Base-by-base conservation (phyloP, 202 grass and related monocot species). In the Digitaria exilis region DNA sequence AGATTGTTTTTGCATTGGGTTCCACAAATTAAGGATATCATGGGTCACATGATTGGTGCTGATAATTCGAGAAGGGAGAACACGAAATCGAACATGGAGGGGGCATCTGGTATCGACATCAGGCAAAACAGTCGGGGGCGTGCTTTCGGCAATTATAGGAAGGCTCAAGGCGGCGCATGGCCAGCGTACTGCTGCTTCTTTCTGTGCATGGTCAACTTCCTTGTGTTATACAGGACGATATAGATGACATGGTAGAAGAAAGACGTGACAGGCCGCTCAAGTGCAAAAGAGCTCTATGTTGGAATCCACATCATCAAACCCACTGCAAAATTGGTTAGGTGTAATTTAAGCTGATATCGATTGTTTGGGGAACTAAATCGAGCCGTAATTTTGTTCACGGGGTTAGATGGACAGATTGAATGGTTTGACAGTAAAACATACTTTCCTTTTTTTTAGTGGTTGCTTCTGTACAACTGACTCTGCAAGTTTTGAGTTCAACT, bases 401-500 rank as follows among this genome's bases (percentile, higher is more conserved):
- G 16, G 8, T 4, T 5, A 31, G 26, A 31, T 10, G 6, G 43
- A 49, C 43, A 17, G 18, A 71, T 18, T 25, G 44, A 26, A 49
- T 71, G 26, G 43, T 29, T 71, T 15, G 24, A n/a, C 17, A 72
- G 45, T 72, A 31, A 72, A 51, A 28, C 51, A 29, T 24, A 51
- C 9, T 72, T 71, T 50, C 21, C 10, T 12, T 71, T 69, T 50
- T 90, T 72, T 71, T 78, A 65, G 51, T 54, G 16, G 80, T 49
- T 85, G 81, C 81, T 78, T 72, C 80, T 70, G 24, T 34, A 79
- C 39, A 73, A 68, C 77, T 79, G 77, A 82, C 70, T 59, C 76
- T 72, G 65, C 77, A 85, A 85, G 83, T 89, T 89, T 89, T 89
- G 41, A 89, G 82, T 81, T 91, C 61, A 82, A 81, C 44, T 85